Evolutionary conservation across 345 rosid species (phyloP).

Genomic region (Pelargonium nanum): DNA sequence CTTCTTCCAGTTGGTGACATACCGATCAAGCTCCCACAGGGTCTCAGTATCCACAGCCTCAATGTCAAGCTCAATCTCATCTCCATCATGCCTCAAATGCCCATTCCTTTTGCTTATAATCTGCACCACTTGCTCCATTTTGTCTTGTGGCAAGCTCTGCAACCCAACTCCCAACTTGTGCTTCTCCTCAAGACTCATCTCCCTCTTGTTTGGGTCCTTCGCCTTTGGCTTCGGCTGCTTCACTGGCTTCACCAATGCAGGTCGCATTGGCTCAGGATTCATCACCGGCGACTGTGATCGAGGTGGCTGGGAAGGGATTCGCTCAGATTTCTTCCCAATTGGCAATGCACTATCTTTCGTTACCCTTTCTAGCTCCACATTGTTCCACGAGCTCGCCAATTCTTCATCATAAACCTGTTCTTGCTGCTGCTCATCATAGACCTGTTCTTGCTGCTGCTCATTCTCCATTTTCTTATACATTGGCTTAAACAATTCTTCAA

Average conservation of each 20-base stretch:
- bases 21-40: conserved; percentile 37
- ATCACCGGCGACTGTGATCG: background rate
- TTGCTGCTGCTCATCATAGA: background rate
- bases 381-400: background rate
- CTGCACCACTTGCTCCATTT: conserved; percentile 24
- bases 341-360: background rate
- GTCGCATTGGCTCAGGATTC: background rate
- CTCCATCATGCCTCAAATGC: conserved; percentile 21
- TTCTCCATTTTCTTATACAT: conserved; percentile 13
- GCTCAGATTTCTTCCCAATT: background rate
- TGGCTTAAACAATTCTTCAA: conserved; percentile 23
- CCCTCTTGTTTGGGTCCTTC: conserved; percentile 29
- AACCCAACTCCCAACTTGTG: conserved; percentile 21
- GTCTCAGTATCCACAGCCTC: conserved; percentile 29
- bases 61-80: conserved; percentile 33
- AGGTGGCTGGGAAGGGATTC: background rate
- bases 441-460: conserved; percentile 9
- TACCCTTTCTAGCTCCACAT: background rate
- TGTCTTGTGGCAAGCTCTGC: conserved; percentile 29
- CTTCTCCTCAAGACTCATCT: conserved; percentile 38
- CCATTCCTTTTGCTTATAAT: conserved; percentile 29
- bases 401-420: background rate
- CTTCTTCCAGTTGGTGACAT: conserved; percentile 24
- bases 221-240: conserved; percentile 31
- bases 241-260: conserved; percentile 5